Percentiles rank a stretch among this genome's conserved stretches.
These are phyloP conservation scores for Pichia insulana DNA, from an alignment of 805 yeast species.

Conservation along the genomic window DNA sequence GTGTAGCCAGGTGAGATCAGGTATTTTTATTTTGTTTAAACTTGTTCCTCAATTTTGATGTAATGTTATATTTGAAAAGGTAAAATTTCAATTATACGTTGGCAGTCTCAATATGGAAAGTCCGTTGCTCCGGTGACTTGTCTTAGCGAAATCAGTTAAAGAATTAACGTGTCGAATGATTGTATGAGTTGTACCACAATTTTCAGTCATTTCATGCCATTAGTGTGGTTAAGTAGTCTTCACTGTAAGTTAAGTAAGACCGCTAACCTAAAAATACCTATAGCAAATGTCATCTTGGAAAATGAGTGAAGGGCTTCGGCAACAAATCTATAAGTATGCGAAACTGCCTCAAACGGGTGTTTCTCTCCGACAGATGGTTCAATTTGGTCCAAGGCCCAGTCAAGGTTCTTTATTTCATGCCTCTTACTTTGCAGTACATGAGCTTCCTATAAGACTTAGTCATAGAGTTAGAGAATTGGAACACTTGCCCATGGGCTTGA, in stretches of 20 bases:
- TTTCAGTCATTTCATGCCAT: too few relatives aligned
- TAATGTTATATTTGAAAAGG: too few relatives aligned
- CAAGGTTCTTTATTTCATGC: conserved; percentile 78
- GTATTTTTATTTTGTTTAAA: too few relatives aligned
- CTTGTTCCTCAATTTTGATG: background rate
- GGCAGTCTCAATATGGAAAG: too few relatives aligned
- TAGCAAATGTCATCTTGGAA: conserved; percentile 31
- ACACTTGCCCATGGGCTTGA: conserved; percentile 65
- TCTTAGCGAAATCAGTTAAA: too few relatives aligned
- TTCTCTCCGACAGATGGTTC: conserved; percentile 82
- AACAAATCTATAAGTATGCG: conserved; percentile 57
- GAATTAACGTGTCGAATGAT: too few relatives aligned
- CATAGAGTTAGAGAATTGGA: conserved; percentile 81
- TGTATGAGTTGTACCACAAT: too few relatives aligned
- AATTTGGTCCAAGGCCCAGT: conserved; percentile 72
- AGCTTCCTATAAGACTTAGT: conserved; percentile 79
- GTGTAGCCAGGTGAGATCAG: conserved; percentile 7
- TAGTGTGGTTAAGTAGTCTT: too few relatives aligned
- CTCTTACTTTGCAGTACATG: conserved; percentile 76
- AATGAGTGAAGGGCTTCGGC: conserved; percentile 40
- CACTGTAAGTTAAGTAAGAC: too few relatives aligned
- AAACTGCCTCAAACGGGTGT: conserved; percentile 75
- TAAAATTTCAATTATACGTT: too few relatives aligned
- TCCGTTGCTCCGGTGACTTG: too few relatives aligned
- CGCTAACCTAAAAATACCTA: too few relatives aligned